Evolutionary conservation across 768 basidiomycete genomes (phyloP).

Genomic region (Rubroboletus pulcherrimus): DNA sequence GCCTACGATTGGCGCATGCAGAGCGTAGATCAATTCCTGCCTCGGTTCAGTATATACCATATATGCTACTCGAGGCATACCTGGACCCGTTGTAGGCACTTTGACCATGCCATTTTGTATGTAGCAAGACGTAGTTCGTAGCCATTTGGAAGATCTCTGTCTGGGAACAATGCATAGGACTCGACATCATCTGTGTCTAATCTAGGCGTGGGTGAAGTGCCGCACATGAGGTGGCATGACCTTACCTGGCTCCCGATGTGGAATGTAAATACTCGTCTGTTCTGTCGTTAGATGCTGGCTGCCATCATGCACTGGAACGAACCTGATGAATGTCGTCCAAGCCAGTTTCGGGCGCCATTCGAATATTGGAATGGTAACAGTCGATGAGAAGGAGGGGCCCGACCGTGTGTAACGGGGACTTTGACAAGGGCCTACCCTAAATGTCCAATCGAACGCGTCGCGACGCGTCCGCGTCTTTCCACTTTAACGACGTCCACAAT

Average conservation of each 20-base stretch:
- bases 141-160: conserved; percentile 30
- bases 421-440: conserved; percentile 42
- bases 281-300: conserved; percentile 7
- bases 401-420: neutral
- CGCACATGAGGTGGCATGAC: neutral
- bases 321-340: conserved; percentile 29
- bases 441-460: conserved; percentile 47
- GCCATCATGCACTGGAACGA: neutral
- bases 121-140: conserved; percentile 44
- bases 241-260: conserved; percentile 22
- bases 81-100: conserved; percentile 54
- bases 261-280: conserved; percentile 32
- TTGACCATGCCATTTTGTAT: conserved; percentile 56
- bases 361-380: neutral
- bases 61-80: conserved; percentile 32
- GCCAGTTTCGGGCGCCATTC: conserved; percentile 14
- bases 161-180: conserved; percentile 27
- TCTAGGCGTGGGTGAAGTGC: neutral
- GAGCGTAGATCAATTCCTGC: conserved; percentile 43
- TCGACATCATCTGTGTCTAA: conserved; percentile 17
- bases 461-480: conserved; percentile 40
- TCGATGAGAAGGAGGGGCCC: neutral
- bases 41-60: neutral
- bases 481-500: conserved; percentile 27
- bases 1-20: conserved; percentile 49